phyloP scores from a whole-genome alignment of 2,329 filamentous ascomycete species.

The Stagonosporopsis cucurbitacearum region DNA sequence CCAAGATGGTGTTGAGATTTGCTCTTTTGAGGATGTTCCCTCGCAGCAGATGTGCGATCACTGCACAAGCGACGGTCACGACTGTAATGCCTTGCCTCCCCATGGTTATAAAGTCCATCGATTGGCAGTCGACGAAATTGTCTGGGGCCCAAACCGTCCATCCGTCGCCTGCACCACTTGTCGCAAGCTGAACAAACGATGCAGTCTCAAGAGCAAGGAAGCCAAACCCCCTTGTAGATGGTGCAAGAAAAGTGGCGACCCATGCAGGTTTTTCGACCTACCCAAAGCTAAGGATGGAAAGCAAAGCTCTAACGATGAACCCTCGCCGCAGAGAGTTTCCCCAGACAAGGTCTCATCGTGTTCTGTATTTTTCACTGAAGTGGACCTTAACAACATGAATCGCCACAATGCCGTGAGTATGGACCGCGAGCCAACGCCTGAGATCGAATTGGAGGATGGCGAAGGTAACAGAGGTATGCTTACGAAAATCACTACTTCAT shows the following conservation, averaged over 20 bases:
- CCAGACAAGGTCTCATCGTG: slow-evolving; percentile 9
- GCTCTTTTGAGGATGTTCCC: slow-evolving; percentile 32
- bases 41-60: slow-evolving; percentile 28
- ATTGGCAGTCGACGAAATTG: slow-evolving; percentile 27
- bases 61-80: slow-evolving; percentile 21
- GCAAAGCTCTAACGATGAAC: slow-evolving; percentile 9
- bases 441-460: slow-evolving; percentile 37
- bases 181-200: slow-evolving; percentile 35
- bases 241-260: slow-evolving; percentile 34
- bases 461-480: slow-evolving; percentile 33
- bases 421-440: slow-evolving; percentile 29
- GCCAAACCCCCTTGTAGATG: slow-evolving; percentile 43
- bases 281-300: slow-evolving; percentile 12
- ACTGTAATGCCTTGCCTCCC: slow-evolving; percentile 26
- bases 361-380: slow-evolving; percentile 18
- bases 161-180: slow-evolving; percentile 38
- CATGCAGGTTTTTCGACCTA: slow-evolving; percentile 41
- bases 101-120: slow-evolving; percentile 26
- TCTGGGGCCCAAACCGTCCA: slow-evolving; percentile 28
- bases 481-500: slow-evolving; percentile 47
- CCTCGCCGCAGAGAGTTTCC: slow-evolving; percentile 1
- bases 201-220: slow-evolving; percentile 39
- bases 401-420: slow-evolving; percentile 4
- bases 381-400: slow-evolving; percentile 26
- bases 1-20: slow-evolving; percentile 16